Conservation (phyloP, 495 filamentous ascomycete species). For the Aspergillus indologenus region DNA sequence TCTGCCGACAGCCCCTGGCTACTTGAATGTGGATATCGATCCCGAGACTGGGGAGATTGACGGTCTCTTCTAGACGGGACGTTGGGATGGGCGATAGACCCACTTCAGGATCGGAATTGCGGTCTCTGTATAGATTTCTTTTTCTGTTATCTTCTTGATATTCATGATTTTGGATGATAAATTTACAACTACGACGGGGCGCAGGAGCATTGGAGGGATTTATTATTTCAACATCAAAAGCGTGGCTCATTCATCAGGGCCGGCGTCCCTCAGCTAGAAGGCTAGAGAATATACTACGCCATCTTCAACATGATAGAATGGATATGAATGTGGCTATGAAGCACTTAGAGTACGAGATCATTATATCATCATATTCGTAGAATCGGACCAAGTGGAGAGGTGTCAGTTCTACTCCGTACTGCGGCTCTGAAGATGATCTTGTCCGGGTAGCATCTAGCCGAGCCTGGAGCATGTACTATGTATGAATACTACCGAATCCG, state of each 20-base stretch:
- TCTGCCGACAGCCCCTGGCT: conserved; percentile 90
- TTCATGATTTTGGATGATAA: neutral
- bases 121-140: neutral
- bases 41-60: conserved; percentile 92
- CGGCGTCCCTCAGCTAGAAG: neutral
- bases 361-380: no score
- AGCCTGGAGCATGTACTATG: neutral
- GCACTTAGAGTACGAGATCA: no score
- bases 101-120: neutral
- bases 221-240: conserved; percentile 19
- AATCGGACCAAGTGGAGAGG: neutral
- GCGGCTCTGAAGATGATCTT: no score
- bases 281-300: neutral
- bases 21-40: conserved; percentile 94
- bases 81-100: neutral
- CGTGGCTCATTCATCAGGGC: conserved; percentile 5
- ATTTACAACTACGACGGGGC: neutral
- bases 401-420: no score
- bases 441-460: neutral
- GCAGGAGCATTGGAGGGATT: conserved; percentile 2
- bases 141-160: neutral
- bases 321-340: neutral
- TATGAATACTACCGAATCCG: neutral
- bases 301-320: conserved; percentile 4
- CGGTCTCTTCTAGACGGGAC: conserved; percentile 71